Evolutionary conservation across 1,284 basidiomycete genomes (phyloP), one percentile per base, ranked within the genome.

Genomic region (Trichosporon inkin): DNA sequence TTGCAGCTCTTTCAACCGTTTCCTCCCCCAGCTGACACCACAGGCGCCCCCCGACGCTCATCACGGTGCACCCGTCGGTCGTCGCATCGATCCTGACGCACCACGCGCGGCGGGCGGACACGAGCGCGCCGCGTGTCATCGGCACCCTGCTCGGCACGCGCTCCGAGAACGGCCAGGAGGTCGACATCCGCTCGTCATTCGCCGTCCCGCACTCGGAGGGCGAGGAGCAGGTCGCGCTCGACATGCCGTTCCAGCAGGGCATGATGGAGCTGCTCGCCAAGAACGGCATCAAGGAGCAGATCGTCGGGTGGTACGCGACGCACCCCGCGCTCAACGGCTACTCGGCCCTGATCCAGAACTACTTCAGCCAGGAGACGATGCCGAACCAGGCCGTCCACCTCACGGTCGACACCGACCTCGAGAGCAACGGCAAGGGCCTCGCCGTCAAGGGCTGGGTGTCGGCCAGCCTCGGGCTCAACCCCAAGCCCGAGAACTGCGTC

Each of bases 261-360:
- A 92, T 98, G 89, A 89, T 89, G 71, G 93, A 97, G 65, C 82
- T 98, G 59, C 88, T 79, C 39, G 66, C 62, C 54, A 68, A 73
- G 67, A 74, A 68, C 57, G 76, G 76, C n/a, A 71, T 72, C 55
- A 77, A 77, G 65, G 78, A 80, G 71, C 64, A 66, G 34, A 71
- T 80, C 44, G 75, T 80, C 41, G 78, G 78, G 65, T 80, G 78
- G 78, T 93, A 93, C 80, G 91, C 91, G 17, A 93, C 91, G 19
- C 88, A 88, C 65, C 88, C 89, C 3, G 86, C 89, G 65, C 84
- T 99, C 62, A 95, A 96, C 81, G 91, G 90, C 14, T 95, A 95
- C 82, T 95, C 93, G 47, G 93, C 96, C 19, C 84, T 99, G 66
- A 96, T 99, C 73, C 96, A 99, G 84, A 94, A 97, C 80, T 97